These are phyloP conservation scores for Parafenestella ontariensis DNA, from an alignment of 2,329 filamentous ascomycete genomes.

Conservation along the genomic window DNA sequence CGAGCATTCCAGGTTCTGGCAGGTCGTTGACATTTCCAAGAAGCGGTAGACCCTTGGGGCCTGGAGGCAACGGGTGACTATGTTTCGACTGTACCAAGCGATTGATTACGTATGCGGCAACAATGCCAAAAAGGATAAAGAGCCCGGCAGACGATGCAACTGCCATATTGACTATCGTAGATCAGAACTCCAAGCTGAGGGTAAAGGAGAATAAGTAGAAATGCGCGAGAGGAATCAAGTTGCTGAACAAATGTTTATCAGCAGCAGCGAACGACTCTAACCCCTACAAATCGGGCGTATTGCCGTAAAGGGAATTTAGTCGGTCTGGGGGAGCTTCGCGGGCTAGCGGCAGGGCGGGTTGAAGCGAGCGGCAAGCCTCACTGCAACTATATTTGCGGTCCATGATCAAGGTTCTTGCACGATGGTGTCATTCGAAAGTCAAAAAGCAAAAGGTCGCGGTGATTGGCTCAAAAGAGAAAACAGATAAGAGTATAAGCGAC, in stretches of 20 bases:
- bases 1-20: slow-evolving; percentile 48
- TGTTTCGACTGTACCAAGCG: slow-evolving; percentile 10
- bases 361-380: slow-evolving; percentile 16
- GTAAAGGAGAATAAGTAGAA: too few species aligned
- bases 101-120: slow-evolving; percentile 18
- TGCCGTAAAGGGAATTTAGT: slow-evolving; percentile 10
- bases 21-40: slow-evolving; percentile 61
- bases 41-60: slow-evolving; percentile 57
- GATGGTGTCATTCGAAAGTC: too few species aligned
- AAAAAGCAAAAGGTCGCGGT: too few species aligned
- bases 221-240: too few species aligned
- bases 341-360: slow-evolving; percentile 5
- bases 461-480: not conserved
- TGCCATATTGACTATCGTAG: slow-evolving; percentile 4
- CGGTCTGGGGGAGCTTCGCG: slow-evolving; percentile 6
- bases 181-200: not conserved
- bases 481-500: not conserved
- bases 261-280: not conserved
- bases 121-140: slow-evolving; percentile 11
- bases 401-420: too few species aligned
- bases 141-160: slow-evolving; percentile 29
- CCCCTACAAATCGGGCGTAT: too few species aligned
- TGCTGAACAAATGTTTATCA: too few species aligned
- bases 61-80: slow-evolving; percentile 55
- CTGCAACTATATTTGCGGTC: too few species aligned